These are phyloP conservation scores for Pseudoscleropodium purum DNA, from an alignment of 225 moss, liverwort and hornwort species.

Conservation along the genomic window DNA sequence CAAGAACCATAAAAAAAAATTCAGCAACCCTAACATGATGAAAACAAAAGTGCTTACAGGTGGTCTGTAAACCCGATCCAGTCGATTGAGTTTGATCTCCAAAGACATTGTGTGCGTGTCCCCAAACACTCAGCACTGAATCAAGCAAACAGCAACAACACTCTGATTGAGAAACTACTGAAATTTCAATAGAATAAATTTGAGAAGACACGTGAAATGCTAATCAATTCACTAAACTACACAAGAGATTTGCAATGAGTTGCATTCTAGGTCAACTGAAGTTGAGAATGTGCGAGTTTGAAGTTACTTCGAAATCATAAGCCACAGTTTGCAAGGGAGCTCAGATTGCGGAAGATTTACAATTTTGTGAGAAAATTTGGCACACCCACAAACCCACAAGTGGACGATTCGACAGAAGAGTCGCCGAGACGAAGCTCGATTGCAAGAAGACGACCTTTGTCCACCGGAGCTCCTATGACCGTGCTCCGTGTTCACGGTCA, in stretches of 20 bases:
- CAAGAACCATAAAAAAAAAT: background rate
- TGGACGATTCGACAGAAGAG: background rate
- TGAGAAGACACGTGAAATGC: background rate
- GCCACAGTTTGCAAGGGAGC: background rate
- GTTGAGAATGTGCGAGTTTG: background rate
- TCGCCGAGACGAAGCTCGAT: background rate
- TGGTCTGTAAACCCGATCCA: slow-evolving; percentile 40
- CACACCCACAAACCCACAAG: background rate
- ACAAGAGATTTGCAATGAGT: background rate
- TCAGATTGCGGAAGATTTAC: background rate
- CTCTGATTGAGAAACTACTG: too few relatives aligned
- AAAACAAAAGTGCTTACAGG: slow-evolving; percentile 6
- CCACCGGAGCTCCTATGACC: background rate
- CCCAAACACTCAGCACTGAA: background rate
- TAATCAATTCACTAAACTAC: background rate
- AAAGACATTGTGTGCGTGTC: slow-evolving; percentile 5
- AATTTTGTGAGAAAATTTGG: background rate
- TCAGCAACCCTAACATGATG: background rate
- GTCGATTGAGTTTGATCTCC: slow-evolving; percentile 24
- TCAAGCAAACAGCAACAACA: background rate
- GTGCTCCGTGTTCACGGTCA: background rate
- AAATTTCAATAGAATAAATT: background rate
- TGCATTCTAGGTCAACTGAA: background rate
- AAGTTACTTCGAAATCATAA: background rate
- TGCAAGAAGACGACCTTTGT: background rate